These are phyloP conservation scores for Glycine tomentella DNA, from an alignment of 306 rosid species.

Conservation along the genomic window DNA sequence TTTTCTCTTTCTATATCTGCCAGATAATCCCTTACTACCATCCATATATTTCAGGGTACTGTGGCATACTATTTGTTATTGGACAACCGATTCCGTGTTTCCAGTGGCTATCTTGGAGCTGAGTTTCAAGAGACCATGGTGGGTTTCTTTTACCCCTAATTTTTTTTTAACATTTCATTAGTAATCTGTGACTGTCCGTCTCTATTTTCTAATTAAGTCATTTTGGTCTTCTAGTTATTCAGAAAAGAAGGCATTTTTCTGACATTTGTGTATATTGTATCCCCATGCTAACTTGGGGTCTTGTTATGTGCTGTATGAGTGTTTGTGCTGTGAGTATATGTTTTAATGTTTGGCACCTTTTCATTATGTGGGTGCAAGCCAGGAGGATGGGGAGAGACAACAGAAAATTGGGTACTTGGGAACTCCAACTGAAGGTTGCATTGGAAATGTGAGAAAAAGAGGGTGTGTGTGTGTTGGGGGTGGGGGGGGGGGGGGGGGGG, in stretches of 20 bases:
- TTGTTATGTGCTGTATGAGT: not conserved
- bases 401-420: not conserved
- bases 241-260: constrained; percentile 9
- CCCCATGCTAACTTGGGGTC: constrained; percentile 16
- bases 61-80: constrained; percentile 85
- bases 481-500: too few species aligned
- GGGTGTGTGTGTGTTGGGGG: too few species aligned
- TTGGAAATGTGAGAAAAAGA: not conserved
- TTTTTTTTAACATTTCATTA: not conserved
- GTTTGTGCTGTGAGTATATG: not conserved
- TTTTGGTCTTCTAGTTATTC: not conserved
- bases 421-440: not conserved
- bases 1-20: constrained; percentile 27
- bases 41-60: constrained; percentile 75
- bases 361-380: not conserved
- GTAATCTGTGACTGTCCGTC: not conserved
- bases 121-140: constrained; percentile 91
- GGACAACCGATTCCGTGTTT: constrained; percentile 82
- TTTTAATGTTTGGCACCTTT: not conserved
- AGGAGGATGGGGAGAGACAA: too few species aligned
- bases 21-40: constrained; percentile 40
- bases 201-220: constrained; percentile 30
- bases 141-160: constrained; percentile 32
- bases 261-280: constrained; percentile 16
- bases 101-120: constrained; percentile 93